Base-by-base conservation (phyloP, 2,329 filamentous ascomycete species). In the Eutypa lata region DNA sequence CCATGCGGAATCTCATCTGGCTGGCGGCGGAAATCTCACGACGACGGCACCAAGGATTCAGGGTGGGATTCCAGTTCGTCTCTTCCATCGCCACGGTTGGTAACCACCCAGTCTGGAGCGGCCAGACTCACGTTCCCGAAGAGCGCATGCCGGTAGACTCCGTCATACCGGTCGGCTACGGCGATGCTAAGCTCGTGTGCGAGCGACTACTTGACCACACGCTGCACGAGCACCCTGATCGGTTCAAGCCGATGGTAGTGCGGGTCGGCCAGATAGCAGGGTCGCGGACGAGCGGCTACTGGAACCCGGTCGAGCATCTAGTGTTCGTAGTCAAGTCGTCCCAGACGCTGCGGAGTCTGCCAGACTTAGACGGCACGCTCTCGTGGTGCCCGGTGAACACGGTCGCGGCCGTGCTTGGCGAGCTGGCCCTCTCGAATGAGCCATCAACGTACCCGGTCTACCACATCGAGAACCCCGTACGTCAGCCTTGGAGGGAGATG, bases 231-330 rank as follows among this genome's bases (percentile, higher is more conserved):
- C 61, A 75, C 53, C 71, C 72, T 0, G 49, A 68, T 0, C 61
- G 55, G 0, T 79, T 82, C 66, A 70, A 68, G 7, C 54, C 74
- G 0, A 75, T 71, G 65, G 61, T 61, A 0, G 72, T 77, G 0
- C 69, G 80, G 0, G 65, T 75, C 0, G 81, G 77, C 0, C 81
- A 84, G 59, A 77, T 84, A 35, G 71, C 80, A 1, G 81, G 81
- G 0, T 78, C 74, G 0, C 71, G 58, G 3, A 67, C 52, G 0
- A 80, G 65, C 49, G 80, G 80, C 0, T 76, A 76, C 57, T 84
- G 80, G 81, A 83, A 83, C 57, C 67, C 72, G 0, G 67, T 71
- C 24, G 79, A 83, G 57, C 76, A 82, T 55, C 64, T 82, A 6
- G 57, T 65, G 0, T 78, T 79, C 52, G 48, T 83, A 24, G 58